A percentile compares a stretch with the other conserved stretches of the same genome.
Evolutionary conservation across 1,284 basidiomycete genomes (phyloP).

Genomic region (Cryptococcus sp.): DNA sequence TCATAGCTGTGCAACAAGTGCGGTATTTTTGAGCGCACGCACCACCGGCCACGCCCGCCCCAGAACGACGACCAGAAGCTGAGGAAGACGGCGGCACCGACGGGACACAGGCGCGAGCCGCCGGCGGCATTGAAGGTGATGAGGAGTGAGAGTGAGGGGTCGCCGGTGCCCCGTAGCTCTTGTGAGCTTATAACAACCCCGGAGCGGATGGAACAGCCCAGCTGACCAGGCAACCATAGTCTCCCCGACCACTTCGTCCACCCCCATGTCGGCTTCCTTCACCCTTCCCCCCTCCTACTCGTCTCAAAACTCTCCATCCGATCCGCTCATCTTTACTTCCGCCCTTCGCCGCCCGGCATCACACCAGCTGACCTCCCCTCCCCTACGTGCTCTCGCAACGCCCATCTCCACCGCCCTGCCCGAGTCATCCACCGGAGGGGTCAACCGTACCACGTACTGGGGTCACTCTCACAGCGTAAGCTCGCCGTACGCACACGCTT

Average conservation of each 20-base stretch:
- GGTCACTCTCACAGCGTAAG: not conserved
- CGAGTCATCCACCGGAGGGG: not conserved
- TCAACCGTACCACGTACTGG: not conserved
- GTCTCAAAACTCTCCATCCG: not conserved
- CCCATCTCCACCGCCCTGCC: not conserved
- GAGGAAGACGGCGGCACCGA: constrained; percentile 2
- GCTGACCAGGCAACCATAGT: not conserved
- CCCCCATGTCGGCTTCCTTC: constrained; percentile 12
- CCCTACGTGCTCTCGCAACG: not conserved
- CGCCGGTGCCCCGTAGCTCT: constrained; percentile 1
- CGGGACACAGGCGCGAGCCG: not conserved
- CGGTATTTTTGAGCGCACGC: constrained; percentile 17
- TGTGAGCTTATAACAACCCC: constrained; percentile 5
- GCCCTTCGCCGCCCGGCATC: not conserved
- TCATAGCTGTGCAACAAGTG: constrained; percentile 19
- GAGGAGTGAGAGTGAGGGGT: constrained; percentile 9
- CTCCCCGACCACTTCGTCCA: constrained; percentile 2
- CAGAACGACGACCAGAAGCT: constrained; percentile 18
- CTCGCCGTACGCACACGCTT: constrained; percentile 16
- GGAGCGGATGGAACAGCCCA: too few relatives aligned
- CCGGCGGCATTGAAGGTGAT: constrained; percentile 8
- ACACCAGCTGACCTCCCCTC: constrained; percentile 3
- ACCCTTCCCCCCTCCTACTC: constrained; percentile 1
- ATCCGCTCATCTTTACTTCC: not conserved
- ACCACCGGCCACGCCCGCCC: constrained; percentile 12